Evolutionary conservation across 768 basidiomycete species (phyloP).

Genomic region (Amanita pallidorosea): DNA sequence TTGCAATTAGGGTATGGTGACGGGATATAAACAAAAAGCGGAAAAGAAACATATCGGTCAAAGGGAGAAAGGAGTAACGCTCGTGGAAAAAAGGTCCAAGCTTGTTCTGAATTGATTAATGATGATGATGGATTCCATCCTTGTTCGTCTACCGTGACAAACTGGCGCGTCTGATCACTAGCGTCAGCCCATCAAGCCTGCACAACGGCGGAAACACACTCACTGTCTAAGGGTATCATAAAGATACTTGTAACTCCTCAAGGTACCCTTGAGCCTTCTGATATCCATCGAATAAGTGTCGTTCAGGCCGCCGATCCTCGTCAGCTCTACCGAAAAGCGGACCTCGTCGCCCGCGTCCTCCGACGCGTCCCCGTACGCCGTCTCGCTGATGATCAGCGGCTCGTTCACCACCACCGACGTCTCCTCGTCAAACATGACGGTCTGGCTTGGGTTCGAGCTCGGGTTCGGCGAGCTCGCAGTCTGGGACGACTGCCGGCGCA

Average conservation of each 20-base stretch:
- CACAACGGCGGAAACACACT: constrained; percentile 20
- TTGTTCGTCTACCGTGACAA: constrained; percentile 22
- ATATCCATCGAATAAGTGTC: constrained; percentile 91
- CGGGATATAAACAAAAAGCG: constrained; percentile 12
- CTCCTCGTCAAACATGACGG: constrained; percentile 35
- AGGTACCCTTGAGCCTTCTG: constrained; percentile 82
- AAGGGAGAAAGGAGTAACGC: constrained; percentile 6
- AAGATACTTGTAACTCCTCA: constrained; percentile 88
- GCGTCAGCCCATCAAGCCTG: neutral
- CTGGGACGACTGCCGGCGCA: constrained; percentile 87
- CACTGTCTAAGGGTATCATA: constrained; percentile 84
- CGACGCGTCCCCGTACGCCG: constrained; percentile 67
- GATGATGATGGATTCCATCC: neutral
- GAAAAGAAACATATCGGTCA: constrained; percentile 6
- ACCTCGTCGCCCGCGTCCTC: constrained; percentile 94
- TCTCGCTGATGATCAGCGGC: constrained; percentile 31
- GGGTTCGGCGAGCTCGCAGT: constrained; percentile 29
- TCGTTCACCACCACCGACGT: constrained; percentile 32
- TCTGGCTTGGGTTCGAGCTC: constrained; percentile 9
- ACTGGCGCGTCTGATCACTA: constrained; percentile 30
- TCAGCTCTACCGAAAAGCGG: constrained; percentile 91
- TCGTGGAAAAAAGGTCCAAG: neutral
- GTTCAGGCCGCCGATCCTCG: constrained; percentile 78
- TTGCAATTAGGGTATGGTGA: constrained; percentile 5
- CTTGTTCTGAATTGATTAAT: neutral